Conservation (phyloP, 352 stramenopile species). For the Pythium guiyangense region DNA sequence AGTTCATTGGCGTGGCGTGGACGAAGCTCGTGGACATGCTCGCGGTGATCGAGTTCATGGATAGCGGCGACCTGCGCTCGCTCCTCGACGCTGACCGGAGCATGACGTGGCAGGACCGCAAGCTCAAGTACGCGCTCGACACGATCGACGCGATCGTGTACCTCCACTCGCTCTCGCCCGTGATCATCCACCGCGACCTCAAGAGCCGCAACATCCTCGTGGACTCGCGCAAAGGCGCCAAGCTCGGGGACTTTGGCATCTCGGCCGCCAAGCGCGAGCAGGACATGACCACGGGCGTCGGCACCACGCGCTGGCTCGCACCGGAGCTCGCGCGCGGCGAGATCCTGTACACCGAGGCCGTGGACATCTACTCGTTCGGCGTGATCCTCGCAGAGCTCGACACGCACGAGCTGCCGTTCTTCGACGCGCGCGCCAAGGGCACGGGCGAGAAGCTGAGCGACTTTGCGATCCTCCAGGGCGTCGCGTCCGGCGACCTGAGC, state of each 20-base stretch:
- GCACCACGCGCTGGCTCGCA: slow-evolving; percentile 58
- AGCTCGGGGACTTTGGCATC: slow-evolving; percentile 66
- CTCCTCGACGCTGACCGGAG: slow-evolving; percentile 32
- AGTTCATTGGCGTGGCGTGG: slow-evolving; percentile 73
- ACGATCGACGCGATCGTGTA: slow-evolving; percentile 67
- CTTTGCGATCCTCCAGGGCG: slow-evolving; percentile 50
- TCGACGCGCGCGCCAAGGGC: slow-evolving; percentile 21
- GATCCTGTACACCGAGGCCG: slow-evolving; percentile 52
- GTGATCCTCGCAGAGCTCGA: slow-evolving; percentile 68
- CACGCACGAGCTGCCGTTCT: slow-evolving; percentile 64
- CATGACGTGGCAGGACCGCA: slow-evolving; percentile 29
- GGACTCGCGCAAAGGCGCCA: slow-evolving; percentile 53
- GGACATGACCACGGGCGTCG: slow-evolving; percentile 63
- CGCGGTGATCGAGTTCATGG: slow-evolving; percentile 68
- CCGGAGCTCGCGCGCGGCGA: slow-evolving; percentile 61
- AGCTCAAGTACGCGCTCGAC: slow-evolving; percentile 53
- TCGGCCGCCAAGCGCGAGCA: slow-evolving; percentile 43
- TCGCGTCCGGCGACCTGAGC: slow-evolving; percentile 34
- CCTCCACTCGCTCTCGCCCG: slow-evolving; percentile 61
- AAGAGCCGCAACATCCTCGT: slow-evolving; percentile 75
- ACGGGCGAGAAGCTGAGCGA: slow-evolving; percentile 47
- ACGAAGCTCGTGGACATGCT: slow-evolving; percentile 64
- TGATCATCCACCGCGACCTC: slow-evolving; percentile 79
- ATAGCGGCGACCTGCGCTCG: slow-evolving; percentile 51
- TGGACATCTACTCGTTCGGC: slow-evolving; percentile 67